Base-by-base conservation (phyloP, 1,139 yeast species). In the Pichia inconspicua region DNA sequence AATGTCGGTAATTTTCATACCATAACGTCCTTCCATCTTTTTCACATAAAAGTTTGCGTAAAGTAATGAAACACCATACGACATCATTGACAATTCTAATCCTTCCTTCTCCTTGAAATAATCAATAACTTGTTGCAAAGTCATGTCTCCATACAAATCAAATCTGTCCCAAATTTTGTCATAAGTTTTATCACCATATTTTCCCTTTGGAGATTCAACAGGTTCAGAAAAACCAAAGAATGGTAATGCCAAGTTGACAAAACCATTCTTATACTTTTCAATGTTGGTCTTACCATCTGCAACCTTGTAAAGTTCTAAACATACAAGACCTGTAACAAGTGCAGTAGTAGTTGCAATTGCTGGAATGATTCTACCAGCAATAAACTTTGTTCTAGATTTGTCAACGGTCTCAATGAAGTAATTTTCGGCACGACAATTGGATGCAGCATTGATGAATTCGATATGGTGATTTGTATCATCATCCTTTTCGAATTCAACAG, bases 321-420 rank as follows among this genome's bases (percentile, higher is more conserved):
- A 87, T 39, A 89, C 95, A 61, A 92, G 74, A 42, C 99, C 99
- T 6, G 98, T 88, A 14, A 92, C 97, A 59, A 90, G 73, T 12
- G 97, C 95, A 22, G 99, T 92, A 5, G 99, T 94, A 2, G 99
- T 92, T 37, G 98, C 98, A 72, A 92, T 92, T 17, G 98, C 98
- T 12, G 99, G 99, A 57, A 92, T 90, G 57, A 92, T 92, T 67
- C 94, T 83, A 48, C 97, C 97, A 15, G 95, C 95, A 64, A 84
- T 84, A 55, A 84, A 83, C 64, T 85, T 85, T 32, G 94, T 85
- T 69, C 82, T 84, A 47, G 77, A 77, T 50, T 78, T 78, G 63
- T 83, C 94, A 31, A 84, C 92, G 53, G 84, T 67, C 59, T 84
- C 92, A 60, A 92, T 90, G 41, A 82, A 77, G 65, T 94, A 92